Evolutionary conservation across 2,329 filamentous ascomycete genomes (phyloP).

Genomic region (Chaetothyriales sp.): DNA sequence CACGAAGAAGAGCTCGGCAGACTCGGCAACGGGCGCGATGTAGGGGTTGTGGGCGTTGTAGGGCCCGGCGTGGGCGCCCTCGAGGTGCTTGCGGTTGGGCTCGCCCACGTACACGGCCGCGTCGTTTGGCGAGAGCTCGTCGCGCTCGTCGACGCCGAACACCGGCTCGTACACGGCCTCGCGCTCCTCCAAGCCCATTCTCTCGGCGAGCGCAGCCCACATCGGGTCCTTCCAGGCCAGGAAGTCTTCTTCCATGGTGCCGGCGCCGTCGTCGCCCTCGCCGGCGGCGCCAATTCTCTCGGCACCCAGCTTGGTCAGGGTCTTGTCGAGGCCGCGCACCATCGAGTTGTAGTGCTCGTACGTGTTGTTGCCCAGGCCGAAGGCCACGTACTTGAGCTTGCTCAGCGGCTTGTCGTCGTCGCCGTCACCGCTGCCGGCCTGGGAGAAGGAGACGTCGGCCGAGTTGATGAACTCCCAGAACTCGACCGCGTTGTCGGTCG

Average conservation of each 20-base stretch:
- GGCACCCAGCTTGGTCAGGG: conserved; percentile 68
- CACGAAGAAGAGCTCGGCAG: conserved; percentile 77
- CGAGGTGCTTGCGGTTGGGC: conserved; percentile 89
- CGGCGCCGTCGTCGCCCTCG: conserved; percentile 92
- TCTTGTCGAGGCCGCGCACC: conserved; percentile 81
- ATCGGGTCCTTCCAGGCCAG: conserved; percentile 98
- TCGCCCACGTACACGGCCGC: conserved; percentile 85
- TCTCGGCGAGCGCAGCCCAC: conserved; percentile 73
- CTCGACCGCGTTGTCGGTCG: conserved; percentile 95
- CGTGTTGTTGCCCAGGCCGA: conserved; percentile 96
- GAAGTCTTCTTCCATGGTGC: conserved; percentile 99
- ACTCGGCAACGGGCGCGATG: conserved; percentile 84
- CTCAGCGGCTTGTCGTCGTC: conserved; percentile 51
- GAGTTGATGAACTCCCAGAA: conserved; percentile 92
- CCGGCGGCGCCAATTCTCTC: conserved; percentile 74
- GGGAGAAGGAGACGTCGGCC: conserved; percentile 69
- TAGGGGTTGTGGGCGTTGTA: conserved; percentile 96
- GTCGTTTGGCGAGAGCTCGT: conserved; percentile 59
- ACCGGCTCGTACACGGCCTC: conserved; percentile 92
- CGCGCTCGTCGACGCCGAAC: conserved; percentile 67
- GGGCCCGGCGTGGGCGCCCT: conserved; percentile 69
- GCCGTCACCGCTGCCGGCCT: too few species aligned
- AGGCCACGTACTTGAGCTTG: conserved; percentile 84
- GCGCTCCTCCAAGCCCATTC: conserved; percentile 83
- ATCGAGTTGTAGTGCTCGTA: conserved; percentile 99